phyloP scores from a whole-genome alignment of 2,329 filamentous ascomycete genomes.

The Niveomyces coronatus region DNA sequence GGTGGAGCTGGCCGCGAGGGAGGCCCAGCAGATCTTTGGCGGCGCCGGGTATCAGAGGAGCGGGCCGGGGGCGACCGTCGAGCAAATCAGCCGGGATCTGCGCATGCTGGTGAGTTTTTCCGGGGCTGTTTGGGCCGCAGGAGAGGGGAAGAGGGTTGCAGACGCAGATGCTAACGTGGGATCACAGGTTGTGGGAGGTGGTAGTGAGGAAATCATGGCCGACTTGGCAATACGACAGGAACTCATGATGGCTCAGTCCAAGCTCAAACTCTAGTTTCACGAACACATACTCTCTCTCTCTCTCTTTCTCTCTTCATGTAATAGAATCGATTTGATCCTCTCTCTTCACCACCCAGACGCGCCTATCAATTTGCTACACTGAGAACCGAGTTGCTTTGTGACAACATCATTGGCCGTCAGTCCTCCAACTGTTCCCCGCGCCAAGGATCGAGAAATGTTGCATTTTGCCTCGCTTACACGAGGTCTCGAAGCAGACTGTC shows the following conservation, averaged over 20 bases:
- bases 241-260: constrained; percentile 14
- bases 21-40: constrained; percentile 45
- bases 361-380: no score
- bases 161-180: background rate
- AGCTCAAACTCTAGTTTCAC: constrained; percentile 11
- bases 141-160: no score
- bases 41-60: constrained; percentile 40
- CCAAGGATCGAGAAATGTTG: background rate
- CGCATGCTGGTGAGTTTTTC: constrained; percentile 22
- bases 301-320: no score
- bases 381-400: no score
- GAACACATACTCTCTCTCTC: no score
- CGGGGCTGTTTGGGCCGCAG: no score
- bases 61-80: constrained; percentile 37
- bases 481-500: no score
- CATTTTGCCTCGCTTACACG: background rate
- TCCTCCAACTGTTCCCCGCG: background rate
- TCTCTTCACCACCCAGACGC: no score
- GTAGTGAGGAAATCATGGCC: constrained; percentile 44
- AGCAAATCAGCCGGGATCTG: constrained; percentile 43
- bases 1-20: constrained; percentile 38
- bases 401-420: background rate
- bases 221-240: constrained; percentile 43
- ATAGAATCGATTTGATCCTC: no score
- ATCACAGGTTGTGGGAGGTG: constrained; percentile 41